phyloP scores from a whole-genome alignment of 257 asterid genomes.

The Solanum rostratum region DNA sequence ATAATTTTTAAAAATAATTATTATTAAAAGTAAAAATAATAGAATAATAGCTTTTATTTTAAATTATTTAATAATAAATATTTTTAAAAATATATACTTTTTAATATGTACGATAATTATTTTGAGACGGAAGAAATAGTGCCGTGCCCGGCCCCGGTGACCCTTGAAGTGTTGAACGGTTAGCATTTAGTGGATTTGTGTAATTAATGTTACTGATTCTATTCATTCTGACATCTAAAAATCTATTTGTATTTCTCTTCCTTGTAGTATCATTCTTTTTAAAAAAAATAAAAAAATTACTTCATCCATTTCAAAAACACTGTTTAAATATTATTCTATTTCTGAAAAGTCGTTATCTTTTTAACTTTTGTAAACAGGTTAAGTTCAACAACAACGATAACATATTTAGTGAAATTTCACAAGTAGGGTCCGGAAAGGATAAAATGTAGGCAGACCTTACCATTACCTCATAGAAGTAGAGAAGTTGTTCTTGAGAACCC shows the following conservation, averaged over 20 bases:
- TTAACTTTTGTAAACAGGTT: background rate
- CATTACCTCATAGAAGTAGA: no score
- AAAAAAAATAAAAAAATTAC: background rate
- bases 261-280: background rate
- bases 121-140: no score
- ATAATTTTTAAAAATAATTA: no score
- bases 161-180: background rate
- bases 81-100: background rate
- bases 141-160: no score
- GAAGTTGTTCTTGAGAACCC: no score
- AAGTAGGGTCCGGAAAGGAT: no score
- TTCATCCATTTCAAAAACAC: background rate
- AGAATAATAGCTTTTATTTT: background rate
- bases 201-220: conserved; percentile 15
- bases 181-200: conserved; percentile 5
- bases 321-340: background rate
- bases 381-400: no score
- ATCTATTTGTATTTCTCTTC: background rate
- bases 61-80: background rate
- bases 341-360: background rate
- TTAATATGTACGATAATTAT: background rate
- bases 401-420: no score
- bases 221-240: conserved; percentile 10
- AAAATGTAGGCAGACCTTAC: no score
- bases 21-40: no score